Conservation (phyloP, 352 stramenopile genomes). For the Aphanomyces stellatus region DNA sequence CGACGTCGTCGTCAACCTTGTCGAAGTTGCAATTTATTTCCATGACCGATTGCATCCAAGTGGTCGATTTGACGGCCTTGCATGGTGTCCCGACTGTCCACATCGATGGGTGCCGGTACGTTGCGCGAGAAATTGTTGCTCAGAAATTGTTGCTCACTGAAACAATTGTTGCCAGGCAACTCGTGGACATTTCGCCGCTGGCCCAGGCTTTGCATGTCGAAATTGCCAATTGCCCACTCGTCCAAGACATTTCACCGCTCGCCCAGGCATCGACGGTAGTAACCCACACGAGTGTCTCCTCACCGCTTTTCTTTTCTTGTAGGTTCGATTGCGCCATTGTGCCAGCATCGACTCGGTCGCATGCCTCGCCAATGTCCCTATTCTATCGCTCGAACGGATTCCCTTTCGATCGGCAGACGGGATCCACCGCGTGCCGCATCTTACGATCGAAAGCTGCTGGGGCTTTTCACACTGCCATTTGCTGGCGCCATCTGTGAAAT, state of each 20-base stretch:
- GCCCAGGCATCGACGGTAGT: not conserved
- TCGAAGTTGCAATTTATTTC: not conserved
- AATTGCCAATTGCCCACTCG: not conserved
- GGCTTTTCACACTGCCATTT: not conserved
- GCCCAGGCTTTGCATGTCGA: not conserved
- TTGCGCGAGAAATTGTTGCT: not conserved
- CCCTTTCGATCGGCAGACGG: not conserved
- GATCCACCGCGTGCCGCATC: not conserved
- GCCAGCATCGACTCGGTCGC: not conserved
- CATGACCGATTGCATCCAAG: constrained; percentile 16
- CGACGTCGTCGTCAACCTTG: too few species aligned
- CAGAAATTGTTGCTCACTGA: not conserved
- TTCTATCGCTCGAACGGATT: not conserved
- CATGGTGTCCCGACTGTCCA: not conserved
- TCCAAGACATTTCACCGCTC: constrained; percentile 1
- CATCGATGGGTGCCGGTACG: constrained; percentile 16
- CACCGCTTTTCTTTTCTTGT: not conserved
- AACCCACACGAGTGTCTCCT: not conserved
- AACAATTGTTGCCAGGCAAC: not conserved
- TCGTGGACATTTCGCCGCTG: not conserved
- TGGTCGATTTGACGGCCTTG: not conserved
- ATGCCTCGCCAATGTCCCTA: not conserved
- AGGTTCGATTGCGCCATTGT: constrained; percentile 5
- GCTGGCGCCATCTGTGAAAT: not conserved
- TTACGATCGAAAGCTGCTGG: constrained; percentile 9